These are phyloP conservation scores for Pelagomonas calceolata DNA, from an alignment of 108 stramenopile species.

Conservation along the genomic window DNA sequence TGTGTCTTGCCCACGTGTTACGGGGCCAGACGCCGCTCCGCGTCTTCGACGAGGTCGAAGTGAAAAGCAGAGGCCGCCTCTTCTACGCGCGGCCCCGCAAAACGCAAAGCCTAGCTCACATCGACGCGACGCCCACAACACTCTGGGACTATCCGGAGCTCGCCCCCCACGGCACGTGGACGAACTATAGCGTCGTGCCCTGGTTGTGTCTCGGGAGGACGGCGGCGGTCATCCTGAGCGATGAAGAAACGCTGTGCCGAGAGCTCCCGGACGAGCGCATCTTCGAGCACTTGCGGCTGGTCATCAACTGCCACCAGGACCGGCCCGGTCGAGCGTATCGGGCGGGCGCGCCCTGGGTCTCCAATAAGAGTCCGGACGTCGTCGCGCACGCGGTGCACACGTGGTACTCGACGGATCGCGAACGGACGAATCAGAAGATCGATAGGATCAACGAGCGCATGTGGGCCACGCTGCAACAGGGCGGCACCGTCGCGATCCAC, in stretches of 20 bases:
- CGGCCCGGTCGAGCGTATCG: neutral
- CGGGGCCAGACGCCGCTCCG: neutral
- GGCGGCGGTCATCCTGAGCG: neutral
- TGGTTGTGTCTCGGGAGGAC: neutral
- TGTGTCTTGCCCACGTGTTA: neutral
- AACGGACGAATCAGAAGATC: neutral
- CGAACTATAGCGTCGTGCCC: neutral
- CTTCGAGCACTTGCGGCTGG: neutral
- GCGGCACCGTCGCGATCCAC: neutral
- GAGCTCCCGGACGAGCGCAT: neutral
- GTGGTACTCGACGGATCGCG: neutral
- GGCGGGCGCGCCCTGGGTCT: no score
- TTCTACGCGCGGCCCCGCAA: neutral
- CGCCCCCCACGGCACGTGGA: neutral
- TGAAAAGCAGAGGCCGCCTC: neutral
- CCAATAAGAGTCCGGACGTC: neutral
- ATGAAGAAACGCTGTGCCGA: neutral
- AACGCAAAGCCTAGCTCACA: no score
- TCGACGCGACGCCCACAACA: neutral
- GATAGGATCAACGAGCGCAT: neutral
- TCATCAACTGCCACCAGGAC: conserved; percentile 1
- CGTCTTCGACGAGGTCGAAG: neutral
- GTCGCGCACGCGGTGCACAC: neutral
- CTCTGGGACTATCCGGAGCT: neutral
- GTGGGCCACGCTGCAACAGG: neutral